phyloP scores from a whole-genome alignment of 2,329 filamentous ascomycete species.

The Thyridium curvatum region DNA sequence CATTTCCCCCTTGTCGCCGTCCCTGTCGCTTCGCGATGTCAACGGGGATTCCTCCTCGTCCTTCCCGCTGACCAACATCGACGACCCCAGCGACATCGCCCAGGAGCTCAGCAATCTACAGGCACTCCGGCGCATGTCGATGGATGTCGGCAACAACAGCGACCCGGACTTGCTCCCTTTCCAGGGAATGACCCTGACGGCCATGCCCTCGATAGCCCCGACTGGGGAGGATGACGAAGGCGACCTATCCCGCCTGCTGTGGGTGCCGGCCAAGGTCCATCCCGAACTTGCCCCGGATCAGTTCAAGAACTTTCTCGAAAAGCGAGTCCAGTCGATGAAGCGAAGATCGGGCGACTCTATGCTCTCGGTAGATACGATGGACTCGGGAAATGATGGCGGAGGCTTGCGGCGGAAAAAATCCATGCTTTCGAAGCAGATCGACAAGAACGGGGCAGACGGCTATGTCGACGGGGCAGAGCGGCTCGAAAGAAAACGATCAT shows the following conservation, averaged over 20 bases:
- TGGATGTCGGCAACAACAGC: conserved; percentile 74
- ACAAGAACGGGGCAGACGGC: conserved; percentile 55
- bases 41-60: conserved; percentile 60
- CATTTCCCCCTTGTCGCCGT: conserved; percentile 43
- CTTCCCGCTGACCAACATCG: conserved; percentile 84
- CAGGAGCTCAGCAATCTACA: conserved; percentile 91
- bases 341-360: conserved; percentile 70
- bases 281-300: conserved; percentile 92
- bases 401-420: conserved; percentile 83
- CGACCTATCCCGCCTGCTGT: conserved; percentile 82
- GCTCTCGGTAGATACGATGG: conserved; percentile 51
- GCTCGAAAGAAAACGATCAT: conserved; percentile 66
- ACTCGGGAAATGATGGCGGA: conserved; percentile 45
- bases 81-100: conserved; percentile 80
- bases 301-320: conserved; percentile 95
- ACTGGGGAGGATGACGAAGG: conserved; percentile 73
- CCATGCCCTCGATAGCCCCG: conserved; percentile 68
- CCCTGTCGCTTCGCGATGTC: conserved; percentile 45
- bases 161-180: conserved; percentile 74
- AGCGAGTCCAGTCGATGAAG: conserved; percentile 83
- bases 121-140: conserved; percentile 85
- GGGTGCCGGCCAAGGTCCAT: conserved; percentile 92
- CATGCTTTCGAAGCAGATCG: conserved; percentile 89
- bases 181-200: conserved; percentile 55
- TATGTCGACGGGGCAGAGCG: conserved; percentile 82